Percentiles rank a stretch among this genome's conserved stretches.
Conservation (phyloP, 2,329 filamentous ascomycete species). For the Penicillium sp. region DNA sequence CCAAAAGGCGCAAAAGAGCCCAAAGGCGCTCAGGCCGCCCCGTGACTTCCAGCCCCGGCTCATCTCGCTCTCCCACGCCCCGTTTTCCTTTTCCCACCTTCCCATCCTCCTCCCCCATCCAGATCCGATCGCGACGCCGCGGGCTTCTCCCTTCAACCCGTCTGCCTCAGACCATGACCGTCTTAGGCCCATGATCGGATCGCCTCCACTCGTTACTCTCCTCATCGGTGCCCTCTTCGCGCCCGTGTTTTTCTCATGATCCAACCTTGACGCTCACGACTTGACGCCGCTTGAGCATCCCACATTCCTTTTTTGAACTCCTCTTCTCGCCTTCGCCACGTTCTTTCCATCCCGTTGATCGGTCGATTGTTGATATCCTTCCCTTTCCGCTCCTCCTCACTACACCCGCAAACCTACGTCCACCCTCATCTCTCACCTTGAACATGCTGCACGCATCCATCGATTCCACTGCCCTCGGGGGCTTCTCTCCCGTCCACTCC, state of each 20-base stretch:
- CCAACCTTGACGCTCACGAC: constrained; percentile 33
- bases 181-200: constrained; percentile 16
- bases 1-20: no score
- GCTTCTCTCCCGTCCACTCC: constrained; percentile 24
- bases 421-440: no score
- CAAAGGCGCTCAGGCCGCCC: constrained; percentile 6
- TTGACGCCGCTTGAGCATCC: constrained; percentile 35
- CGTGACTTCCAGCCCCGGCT: constrained; percentile 10
- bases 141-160: constrained; percentile 13
- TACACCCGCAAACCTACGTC: constrained; percentile 5
- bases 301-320: constrained; percentile 27
- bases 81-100: constrained; percentile 5
- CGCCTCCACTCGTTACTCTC: constrained; percentile 20
- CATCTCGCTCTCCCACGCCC: constrained; percentile 4
- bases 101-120: constrained; percentile 4
- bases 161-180: constrained; percentile 28
- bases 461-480: constrained; percentile 19
- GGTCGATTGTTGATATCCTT: constrained; percentile 19
- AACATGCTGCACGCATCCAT: constrained; percentile 30
- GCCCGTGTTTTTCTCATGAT: constrained; percentile 22
- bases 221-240: not conserved
- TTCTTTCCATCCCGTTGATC: constrained; percentile 22
- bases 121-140: constrained; percentile 10
- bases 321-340: constrained; percentile 7
- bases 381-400: constrained; percentile 3